phyloP scores from a whole-genome alignment of 495 filamentous ascomycete genomes.

The Platismatia glauca region DNA sequence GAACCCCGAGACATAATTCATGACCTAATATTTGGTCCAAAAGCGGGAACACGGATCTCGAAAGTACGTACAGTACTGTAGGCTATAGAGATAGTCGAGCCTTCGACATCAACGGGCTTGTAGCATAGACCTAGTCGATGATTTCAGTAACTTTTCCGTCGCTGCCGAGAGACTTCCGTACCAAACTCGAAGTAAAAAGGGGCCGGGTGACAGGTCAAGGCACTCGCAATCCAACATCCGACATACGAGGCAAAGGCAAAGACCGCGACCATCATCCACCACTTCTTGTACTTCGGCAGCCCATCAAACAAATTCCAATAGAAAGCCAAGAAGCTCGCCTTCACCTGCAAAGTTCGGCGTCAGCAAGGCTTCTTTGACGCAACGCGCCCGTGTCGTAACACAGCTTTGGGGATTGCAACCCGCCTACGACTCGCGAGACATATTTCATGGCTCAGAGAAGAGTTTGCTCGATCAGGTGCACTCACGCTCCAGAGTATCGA shows the following conservation, averaged over 20 bases:
- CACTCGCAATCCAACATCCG: conserved; percentile 31
- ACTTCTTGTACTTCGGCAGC: conserved; percentile 31
- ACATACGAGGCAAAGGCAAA: conserved; percentile 33
- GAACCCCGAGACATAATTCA: too few species aligned
- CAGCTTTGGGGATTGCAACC: not conserved
- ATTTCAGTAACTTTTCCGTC: not conserved
- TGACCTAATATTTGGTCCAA: too few species aligned
- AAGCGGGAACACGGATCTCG: too few species aligned
- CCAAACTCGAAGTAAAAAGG: conserved; percentile 35
- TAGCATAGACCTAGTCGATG: conserved; percentile 4
- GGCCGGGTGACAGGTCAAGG: conserved; percentile 30
- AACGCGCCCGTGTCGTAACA: not conserved
- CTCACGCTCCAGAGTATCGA: conserved; percentile 6
- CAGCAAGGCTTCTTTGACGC: not conserved
- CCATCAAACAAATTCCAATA: conserved; percentile 38
- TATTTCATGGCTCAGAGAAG: not conserved
- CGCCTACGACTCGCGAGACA: not conserved
- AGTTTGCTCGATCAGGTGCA: not conserved
- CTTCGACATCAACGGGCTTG: not conserved
- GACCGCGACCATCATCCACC: conserved; percentile 31
- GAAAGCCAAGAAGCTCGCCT: conserved; percentile 38
- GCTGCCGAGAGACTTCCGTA: not conserved
- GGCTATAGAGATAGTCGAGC: not conserved
- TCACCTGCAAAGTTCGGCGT: not conserved
- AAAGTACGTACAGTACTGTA: conserved; percentile 1